These are phyloP conservation scores for Tricharina praecox DNA, from an alignment of 495 filamentous ascomycete species.

Conservation along the genomic window DNA sequence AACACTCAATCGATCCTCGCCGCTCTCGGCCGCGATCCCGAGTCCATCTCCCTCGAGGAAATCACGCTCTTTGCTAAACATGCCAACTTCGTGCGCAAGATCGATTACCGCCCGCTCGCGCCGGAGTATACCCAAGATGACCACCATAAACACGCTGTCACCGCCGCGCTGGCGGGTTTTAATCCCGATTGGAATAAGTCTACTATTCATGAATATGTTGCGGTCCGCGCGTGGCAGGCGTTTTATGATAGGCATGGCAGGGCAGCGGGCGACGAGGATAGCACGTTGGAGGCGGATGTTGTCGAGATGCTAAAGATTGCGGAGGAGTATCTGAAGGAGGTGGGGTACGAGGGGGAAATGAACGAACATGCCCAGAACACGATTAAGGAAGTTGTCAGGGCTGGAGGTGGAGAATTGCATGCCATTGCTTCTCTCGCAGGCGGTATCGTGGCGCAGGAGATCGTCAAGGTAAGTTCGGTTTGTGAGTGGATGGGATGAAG, in stretches of 20 bases:
- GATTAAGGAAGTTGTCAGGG: slow-evolving; percentile 31
- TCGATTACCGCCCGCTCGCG: slow-evolving; percentile 44
- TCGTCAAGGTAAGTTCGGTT: slow-evolving; percentile 48
- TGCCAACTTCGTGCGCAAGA: slow-evolving; percentile 78
- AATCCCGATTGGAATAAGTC: slow-evolving; percentile 31
- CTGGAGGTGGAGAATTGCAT: slow-evolving; percentile 71
- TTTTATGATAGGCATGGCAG: slow-evolving; percentile 14
- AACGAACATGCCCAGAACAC: slow-evolving; percentile 24
- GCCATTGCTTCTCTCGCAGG: slow-evolving; percentile 84
- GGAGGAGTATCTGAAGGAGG: slow-evolving; percentile 10
- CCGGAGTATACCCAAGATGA: slow-evolving; percentile 24
- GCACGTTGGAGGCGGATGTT: slow-evolving; percentile 10
- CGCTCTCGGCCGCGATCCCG: slow-evolving; percentile 32
- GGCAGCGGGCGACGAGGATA: slow-evolving; percentile 15
- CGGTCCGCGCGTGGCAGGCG: slow-evolving; percentile 38
- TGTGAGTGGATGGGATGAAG: not conserved
- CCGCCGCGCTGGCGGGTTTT: slow-evolving; percentile 8
- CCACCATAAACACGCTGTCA: slow-evolving; percentile 11
- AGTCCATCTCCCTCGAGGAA: slow-evolving; percentile 47
- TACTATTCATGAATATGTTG: slow-evolving; percentile 43
- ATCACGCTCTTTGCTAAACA: slow-evolving; percentile 93
- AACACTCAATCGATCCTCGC: slow-evolving; percentile 47
- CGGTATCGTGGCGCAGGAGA: slow-evolving; percentile 86
- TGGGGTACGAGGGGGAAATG: slow-evolving; percentile 30
- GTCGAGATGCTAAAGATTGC: slow-evolving; percentile 11